Evolutionary conservation across 495 filamentous ascomycete species (phyloP).

Genomic region (Symbiotaphrina buchneri): DNA sequence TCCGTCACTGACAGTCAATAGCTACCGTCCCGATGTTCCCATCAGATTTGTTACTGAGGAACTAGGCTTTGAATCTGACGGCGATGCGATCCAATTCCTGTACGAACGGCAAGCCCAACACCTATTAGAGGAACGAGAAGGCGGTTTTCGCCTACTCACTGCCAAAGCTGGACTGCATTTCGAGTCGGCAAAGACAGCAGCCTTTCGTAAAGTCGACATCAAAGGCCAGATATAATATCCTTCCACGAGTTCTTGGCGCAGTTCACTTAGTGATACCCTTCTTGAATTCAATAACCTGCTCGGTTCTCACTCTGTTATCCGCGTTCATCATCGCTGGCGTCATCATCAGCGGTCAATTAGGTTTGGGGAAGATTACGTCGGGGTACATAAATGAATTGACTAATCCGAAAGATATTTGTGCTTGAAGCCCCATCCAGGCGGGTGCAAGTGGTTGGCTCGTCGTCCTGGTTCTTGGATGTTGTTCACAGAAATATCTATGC

Average conservation of each 20-base stretch:
- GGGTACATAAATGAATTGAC: too few species aligned
- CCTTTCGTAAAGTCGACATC: constrained; percentile 77
- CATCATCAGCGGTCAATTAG: too few species aligned
- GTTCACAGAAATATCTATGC: too few species aligned
- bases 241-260: not conserved
- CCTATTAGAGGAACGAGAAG: constrained; percentile 57
- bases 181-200: constrained; percentile 42
- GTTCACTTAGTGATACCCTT: too few species aligned
- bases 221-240: constrained; percentile 73
- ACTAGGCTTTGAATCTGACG: constrained; percentile 82
- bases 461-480: too few species aligned
- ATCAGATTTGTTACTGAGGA: constrained; percentile 88
- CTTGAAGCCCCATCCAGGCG: too few species aligned
- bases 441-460: too few species aligned
- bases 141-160: constrained; percentile 50
- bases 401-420: too few species aligned
- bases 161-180: constrained; percentile 51
- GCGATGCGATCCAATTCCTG: constrained; percentile 76
- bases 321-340: too few species aligned
- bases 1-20: constrained; percentile 15
- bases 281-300: too few species aligned
- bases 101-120: constrained; percentile 49
- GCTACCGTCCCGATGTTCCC: constrained; percentile 76
- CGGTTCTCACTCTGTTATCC: too few species aligned
- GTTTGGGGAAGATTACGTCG: too few species aligned